phyloP scores from a whole-genome alignment of 345 rosid genomes.

The Physaria fendleri region DNA sequence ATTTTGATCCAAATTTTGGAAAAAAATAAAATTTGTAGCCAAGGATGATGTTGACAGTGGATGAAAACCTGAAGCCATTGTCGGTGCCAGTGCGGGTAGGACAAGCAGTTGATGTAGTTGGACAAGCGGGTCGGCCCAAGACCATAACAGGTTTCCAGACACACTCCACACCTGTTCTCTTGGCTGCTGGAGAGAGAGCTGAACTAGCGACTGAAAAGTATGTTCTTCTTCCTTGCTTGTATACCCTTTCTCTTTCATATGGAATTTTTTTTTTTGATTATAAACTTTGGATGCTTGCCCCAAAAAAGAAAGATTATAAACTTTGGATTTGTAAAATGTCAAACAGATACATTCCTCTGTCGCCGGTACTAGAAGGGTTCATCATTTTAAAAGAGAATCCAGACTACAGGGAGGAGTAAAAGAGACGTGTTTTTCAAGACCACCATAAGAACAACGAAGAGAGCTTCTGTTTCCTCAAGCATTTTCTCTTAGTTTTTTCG shows the following conservation, averaged over 20 bases:
- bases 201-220: constrained; percentile 94
- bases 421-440: background rate
- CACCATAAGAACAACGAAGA: background rate
- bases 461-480: background rate
- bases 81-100: constrained; percentile 93
- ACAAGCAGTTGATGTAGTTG: constrained; percentile 95
- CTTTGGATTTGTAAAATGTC: background rate
- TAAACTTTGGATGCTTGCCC: background rate
- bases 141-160: constrained; percentile 97
- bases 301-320: too few relatives aligned
- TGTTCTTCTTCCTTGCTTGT: constrained; percentile 7
- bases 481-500: background rate
- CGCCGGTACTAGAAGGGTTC: constrained; percentile 90
- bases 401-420: constrained; percentile 62
- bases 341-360: constrained; percentile 75
- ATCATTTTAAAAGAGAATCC: constrained; percentile 81
- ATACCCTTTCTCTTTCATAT: background rate
- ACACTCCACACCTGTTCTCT: constrained; percentile 85
- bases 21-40: constrained; percentile 48
- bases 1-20: background rate
- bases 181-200: constrained; percentile 94
- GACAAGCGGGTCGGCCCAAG: constrained; percentile 95
- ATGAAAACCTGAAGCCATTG: constrained; percentile 72
- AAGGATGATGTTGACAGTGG: constrained; percentile 89
- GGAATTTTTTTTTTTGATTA: background rate